Percentiles rank a stretch among this genome's conserved stretches.
Evolutionary conservation across 495 filamentous ascomycete genomes (phyloP).

Genomic region (Penicillium macrosclerotiorum): DNA sequence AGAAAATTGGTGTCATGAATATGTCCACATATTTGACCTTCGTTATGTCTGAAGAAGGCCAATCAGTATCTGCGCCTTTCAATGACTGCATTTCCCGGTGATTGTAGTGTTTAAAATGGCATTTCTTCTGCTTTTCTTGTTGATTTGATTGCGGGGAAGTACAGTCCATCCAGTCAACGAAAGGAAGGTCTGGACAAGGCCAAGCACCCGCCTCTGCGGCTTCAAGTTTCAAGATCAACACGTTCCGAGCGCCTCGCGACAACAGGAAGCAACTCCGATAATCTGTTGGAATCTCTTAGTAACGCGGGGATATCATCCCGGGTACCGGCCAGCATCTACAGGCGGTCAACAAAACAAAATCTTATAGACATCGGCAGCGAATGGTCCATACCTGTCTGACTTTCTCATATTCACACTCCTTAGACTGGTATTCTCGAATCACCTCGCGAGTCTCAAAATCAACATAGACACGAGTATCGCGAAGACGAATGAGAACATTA

Average conservation of each 20-base stretch:
- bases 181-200: too few species aligned
- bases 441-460: constrained; percentile 83
- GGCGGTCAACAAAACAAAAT: constrained; percentile 17
- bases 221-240: constrained; percentile 24
- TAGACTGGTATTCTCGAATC: constrained; percentile 81
- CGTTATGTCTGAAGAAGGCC: too few species aligned
- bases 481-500: constrained; percentile 77
- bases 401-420: constrained; percentile 74
- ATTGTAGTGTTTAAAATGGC: too few species aligned
- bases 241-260: constrained; percentile 58
- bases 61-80: too few species aligned
- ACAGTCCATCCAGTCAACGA: too few species aligned
- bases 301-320: constrained; percentile 75
- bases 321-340: constrained; percentile 64
- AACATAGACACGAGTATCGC: constrained; percentile 89
- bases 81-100: too few species aligned
- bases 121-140: too few species aligned
- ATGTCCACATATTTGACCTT: too few species aligned
- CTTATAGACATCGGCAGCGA: too few species aligned
- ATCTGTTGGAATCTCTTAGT: constrained; percentile 77
- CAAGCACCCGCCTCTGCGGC: too few species aligned
- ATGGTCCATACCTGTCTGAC: constrained; percentile 78
- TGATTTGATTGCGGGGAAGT: too few species aligned
- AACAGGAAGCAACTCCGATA: constrained; percentile 70
- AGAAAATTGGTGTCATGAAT: too few species aligned